phyloP scores from a whole-genome alignment of 768 basidiomycete species.

The Boletus rufocinnamomeus region DNA sequence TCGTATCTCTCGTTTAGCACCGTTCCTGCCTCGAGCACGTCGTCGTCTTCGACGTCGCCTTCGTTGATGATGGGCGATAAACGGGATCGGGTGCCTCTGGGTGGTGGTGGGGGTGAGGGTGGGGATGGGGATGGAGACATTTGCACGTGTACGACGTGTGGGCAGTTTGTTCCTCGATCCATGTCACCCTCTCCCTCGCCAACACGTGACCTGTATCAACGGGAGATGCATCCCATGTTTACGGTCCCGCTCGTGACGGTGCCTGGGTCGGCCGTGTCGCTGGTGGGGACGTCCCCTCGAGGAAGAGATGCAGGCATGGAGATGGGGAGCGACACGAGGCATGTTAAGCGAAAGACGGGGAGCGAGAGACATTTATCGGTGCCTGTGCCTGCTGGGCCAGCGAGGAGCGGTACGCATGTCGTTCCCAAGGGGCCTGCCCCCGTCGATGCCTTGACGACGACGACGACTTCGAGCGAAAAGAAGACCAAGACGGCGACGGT shows the following conservation, averaged over 20 bases:
- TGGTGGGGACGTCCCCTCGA: not conserved
- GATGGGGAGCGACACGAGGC: not conserved
- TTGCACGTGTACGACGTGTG: constrained; percentile 21
- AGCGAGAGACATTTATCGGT: not conserved
- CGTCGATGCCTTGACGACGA: not conserved
- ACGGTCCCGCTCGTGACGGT: constrained; percentile 31
- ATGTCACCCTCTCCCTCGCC: not conserved
- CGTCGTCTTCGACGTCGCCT: constrained; percentile 18
- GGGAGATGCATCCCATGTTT: constrained; percentile 32
- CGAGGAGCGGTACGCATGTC: not conserved
- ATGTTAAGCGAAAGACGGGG: not conserved
- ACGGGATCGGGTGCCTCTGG: not conserved
- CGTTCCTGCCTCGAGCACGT: constrained; percentile 19
- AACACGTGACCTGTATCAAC: not conserved
- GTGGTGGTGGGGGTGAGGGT: not conserved
- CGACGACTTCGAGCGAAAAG: not conserved
- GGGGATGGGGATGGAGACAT: not conserved
- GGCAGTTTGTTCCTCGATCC: constrained; percentile 12
- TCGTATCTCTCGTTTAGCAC: constrained; percentile 29
- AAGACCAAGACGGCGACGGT: not conserved
- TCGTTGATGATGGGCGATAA: constrained; percentile 5
- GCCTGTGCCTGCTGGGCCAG: not conserved
- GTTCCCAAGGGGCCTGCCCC: too few species aligned
- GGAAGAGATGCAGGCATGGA: not conserved
- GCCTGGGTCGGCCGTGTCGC: constrained; percentile 6